Conservation (phyloP, 768 basidiomycete genomes). For the Russula sp. region DNA sequence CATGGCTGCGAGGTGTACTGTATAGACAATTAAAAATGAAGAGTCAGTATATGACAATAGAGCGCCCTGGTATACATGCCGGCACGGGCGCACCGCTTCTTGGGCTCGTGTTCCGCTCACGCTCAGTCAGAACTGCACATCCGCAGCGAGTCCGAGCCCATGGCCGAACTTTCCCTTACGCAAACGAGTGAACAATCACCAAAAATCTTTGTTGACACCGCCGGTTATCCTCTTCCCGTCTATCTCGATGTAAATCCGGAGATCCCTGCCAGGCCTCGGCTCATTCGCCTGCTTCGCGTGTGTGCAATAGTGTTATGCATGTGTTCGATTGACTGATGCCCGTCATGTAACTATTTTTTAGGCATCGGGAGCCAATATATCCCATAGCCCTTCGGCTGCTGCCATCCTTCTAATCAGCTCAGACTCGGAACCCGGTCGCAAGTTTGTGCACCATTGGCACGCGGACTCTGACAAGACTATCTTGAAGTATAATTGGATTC, state of each 20-base stretch:
- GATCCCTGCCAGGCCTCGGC: conserved; percentile 47
- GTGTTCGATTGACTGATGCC: conserved; percentile 3
- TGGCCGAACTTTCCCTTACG: conserved; percentile 14
- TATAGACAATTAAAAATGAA: conserved; percentile 3
- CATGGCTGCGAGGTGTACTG: not conserved
- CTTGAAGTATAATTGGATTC: conserved; percentile 54
- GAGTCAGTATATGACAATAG: conserved; percentile 1
- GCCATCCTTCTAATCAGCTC: conserved; percentile 60
- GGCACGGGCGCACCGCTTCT: not conserved
- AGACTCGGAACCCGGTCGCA: conserved; percentile 48
- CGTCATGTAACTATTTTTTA: conserved; percentile 31
- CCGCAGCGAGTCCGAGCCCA: not conserved
- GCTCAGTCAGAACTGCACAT: not conserved
- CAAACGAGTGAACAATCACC: conserved; percentile 22
- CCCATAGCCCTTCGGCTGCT: conserved; percentile 50
- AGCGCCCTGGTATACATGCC: too few relatives aligned
- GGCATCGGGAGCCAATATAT: conserved; percentile 56
- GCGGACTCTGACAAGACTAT: conserved; percentile 48
- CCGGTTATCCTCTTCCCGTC: conserved; percentile 46
- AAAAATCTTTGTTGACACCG: conserved; percentile 41
- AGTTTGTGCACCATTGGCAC: conserved; percentile 59
- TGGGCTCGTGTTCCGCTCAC: not conserved
- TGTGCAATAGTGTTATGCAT: conserved; percentile 4
- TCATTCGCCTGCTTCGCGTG: conserved; percentile 42
- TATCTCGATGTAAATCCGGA: conserved; percentile 56